phyloP scores from a whole-genome alignment of 768 basidiomycete species.

The Podaxis sp. region DNA sequence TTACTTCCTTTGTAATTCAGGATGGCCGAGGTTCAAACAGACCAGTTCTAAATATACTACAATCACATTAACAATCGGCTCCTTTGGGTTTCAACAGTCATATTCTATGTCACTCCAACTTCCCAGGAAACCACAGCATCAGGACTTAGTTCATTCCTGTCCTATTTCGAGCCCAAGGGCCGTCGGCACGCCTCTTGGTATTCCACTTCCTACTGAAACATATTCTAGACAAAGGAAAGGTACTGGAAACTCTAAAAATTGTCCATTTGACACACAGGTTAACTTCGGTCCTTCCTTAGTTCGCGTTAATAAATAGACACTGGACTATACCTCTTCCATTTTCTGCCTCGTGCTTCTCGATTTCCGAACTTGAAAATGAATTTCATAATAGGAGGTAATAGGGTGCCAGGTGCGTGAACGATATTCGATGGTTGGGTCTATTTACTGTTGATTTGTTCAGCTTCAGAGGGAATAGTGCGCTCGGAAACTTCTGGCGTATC shows the following conservation, averaged over 20 bases:
- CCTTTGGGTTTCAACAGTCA: background rate
- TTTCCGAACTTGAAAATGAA: background rate
- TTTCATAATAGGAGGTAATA: background rate
- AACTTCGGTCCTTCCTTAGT: background rate
- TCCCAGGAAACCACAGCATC: background rate
- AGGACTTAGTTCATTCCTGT: background rate
- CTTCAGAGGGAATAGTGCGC: background rate
- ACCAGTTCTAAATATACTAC: background rate
- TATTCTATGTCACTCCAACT: background rate
- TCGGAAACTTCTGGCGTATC: background rate
- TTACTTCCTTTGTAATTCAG: background rate
- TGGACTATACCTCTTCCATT: background rate
- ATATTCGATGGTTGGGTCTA: background rate
- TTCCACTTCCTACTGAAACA: background rate
- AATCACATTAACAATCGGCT: background rate
- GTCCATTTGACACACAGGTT: background rate
- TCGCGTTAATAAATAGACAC: background rate
- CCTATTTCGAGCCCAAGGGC: background rate
- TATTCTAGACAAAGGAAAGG: background rate
- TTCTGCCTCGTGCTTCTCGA: background rate
- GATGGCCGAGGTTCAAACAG: background rate
- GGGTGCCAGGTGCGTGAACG: background rate
- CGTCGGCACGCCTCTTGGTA: background rate
- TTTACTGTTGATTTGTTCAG: background rate
- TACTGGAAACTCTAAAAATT: background rate